Base-by-base conservation (phyloP, 2,329 filamentous ascomycete genomes). In the Ascochyta koolunga region DNA sequence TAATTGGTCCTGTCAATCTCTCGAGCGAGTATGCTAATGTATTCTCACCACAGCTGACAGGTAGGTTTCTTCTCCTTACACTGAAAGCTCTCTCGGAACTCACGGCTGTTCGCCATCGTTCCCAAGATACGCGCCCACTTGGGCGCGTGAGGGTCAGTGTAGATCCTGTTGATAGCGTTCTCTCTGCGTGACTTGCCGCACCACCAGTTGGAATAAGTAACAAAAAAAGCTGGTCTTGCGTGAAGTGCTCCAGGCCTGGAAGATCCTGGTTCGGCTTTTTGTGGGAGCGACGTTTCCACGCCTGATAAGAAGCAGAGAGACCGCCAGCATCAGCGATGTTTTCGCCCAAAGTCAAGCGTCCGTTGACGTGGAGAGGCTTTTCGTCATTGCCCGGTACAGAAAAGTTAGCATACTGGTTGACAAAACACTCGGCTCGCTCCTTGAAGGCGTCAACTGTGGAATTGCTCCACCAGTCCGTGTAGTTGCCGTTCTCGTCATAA, bases 271-370 rank as follows among this genome's bases (percentile, higher is more conserved):
- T 82, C 0, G 82, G 77, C n/a, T 78, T 79, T 32, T 80, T 74
- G 2, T 76, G 71, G 27, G 84, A 81, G 10, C 81, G 80, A 58
- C 81, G 82, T 68, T 86, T 82, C 87, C 88, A 91, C 0, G 87
- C 86, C 21, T 81, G 77, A 66, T 84, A 90, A 0, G 86, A 79
- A 0, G 86, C 83, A 7, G 81, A 79, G 0, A 90, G 68, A 13
- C 88, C 88, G 15, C 87, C 87, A 0, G 87, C 85, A 69, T 90
- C 88, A 1, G 87, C 87, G 65, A 90, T 87, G 66, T 90, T 90
- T 74, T 90, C 88, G 18, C 83, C 85, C 2, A 89, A 75, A 0
- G 87, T 90, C 13, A 85, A 76, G 21, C 76, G 77, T 9, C 87
- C 88, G 54, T 88, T 86, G 50, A 89, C 82, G 56, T 86, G 82